phyloP scores from a whole-genome alignment of 257 asterid genomes.

The Cynanchum wilfordii region DNA sequence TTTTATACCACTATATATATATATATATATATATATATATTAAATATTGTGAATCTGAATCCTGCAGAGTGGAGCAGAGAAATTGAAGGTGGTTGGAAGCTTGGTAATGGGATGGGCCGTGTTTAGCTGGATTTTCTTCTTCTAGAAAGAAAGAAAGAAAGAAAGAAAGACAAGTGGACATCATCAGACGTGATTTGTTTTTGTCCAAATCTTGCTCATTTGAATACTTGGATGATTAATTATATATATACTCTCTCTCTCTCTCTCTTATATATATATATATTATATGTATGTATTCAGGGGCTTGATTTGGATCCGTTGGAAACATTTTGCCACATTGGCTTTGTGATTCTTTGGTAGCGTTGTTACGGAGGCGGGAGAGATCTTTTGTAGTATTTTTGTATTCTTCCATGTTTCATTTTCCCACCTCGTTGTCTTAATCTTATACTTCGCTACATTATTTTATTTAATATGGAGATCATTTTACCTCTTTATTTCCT shows the following conservation, averaged over 20 bases:
- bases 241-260: constrained; percentile 10
- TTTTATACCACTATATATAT: too few relatives aligned
- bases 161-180: too few relatives aligned
- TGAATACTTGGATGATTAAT: constrained; percentile 12
- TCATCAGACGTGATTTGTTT: not conserved
- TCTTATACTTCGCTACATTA: not conserved
- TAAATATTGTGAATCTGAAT: constrained; percentile 7
- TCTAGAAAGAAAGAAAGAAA: constrained; percentile 11
- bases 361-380: constrained; percentile 1
- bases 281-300: not conserved
- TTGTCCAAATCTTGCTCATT: constrained; percentile 2
- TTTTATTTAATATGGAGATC: not conserved
- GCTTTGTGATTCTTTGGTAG: constrained; percentile 32
- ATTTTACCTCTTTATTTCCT: not conserved
- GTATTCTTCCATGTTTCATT: constrained; percentile 10
- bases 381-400: constrained; percentile 6
- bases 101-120: constrained; percentile 51
- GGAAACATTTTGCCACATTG: constrained; percentile 28
- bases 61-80: constrained; percentile 78
- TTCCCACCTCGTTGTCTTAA: not conserved
- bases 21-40: not conserved
- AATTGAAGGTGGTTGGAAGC: constrained; percentile 50
- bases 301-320: constrained; percentile 15
- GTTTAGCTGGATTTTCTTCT: constrained; percentile 47
- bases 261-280: not conserved